Percentiles rank a stretch among this genome's conserved stretches.
These are phyloP conservation scores for Leccinum incarnatum DNA, from an alignment of 768 basidiomycete species.

Conservation along the genomic window DNA sequence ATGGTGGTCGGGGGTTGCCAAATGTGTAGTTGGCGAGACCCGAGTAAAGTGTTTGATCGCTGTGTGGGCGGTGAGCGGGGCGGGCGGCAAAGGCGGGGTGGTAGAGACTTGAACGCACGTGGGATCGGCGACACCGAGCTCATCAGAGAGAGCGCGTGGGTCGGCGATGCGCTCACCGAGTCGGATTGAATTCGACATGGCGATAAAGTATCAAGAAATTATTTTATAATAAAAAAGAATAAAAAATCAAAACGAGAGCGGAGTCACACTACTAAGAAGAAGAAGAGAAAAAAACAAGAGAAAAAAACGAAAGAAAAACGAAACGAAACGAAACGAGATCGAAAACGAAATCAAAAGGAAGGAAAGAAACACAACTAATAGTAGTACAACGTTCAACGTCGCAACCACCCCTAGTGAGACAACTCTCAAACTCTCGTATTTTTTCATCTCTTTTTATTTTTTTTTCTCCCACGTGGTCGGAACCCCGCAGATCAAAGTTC, in stretches of 20 bases:
- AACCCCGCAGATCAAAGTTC: background rate
- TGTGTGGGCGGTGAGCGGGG: background rate
- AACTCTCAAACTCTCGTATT: conserved; percentile 1
- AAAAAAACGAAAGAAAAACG: background rate
- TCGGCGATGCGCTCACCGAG: conserved; percentile 30
- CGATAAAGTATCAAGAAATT: conserved; percentile 19
- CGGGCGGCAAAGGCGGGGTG: background rate
- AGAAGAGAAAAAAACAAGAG: background rate
- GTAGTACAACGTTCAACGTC: background rate
- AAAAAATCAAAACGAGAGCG: background rate
- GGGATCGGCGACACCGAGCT: conserved; percentile 16
- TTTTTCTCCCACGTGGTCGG: conserved; percentile 20
- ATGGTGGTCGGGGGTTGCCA: conserved; percentile 30
- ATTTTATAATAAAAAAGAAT: background rate
- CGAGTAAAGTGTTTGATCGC: conserved; percentile 31
- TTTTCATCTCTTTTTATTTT: conserved; percentile 1
- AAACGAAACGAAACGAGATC: background rate
- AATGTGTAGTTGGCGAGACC: conserved; percentile 43
- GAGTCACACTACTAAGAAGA: conserved; percentile 4
- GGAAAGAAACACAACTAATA: background rate
- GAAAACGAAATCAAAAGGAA: background rate
- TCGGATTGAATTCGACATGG: conserved; percentile 7
- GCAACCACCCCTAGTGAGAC: background rate
- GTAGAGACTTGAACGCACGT: conserved; percentile 6
- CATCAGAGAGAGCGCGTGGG: conserved; percentile 28